phyloP scores from a whole-genome alignment of 768 basidiomycete genomes.

The Mycena haematopus region DNA sequence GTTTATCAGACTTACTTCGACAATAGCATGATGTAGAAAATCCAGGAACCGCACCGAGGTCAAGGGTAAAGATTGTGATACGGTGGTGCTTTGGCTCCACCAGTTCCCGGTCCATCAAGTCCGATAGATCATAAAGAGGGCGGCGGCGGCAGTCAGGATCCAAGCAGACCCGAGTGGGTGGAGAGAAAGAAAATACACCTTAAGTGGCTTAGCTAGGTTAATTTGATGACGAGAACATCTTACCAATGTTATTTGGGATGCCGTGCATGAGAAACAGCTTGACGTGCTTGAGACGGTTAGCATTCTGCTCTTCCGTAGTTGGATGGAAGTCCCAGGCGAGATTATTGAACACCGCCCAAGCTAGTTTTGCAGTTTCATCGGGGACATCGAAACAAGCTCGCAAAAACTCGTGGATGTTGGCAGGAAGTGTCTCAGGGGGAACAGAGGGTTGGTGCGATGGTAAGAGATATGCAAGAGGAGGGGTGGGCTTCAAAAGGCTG shows the following conservation, averaged over 20 bases:
- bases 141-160: neutral
- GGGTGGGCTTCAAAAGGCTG: constrained; percentile 6
- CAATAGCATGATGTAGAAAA: too few species aligned
- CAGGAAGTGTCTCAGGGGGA: neutral
- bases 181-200: neutral
- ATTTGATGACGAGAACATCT: too few species aligned
- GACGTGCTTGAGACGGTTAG: neutral
- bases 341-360: neutral
- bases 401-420: neutral
- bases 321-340: neutral
- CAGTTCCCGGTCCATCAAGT: too few species aligned
- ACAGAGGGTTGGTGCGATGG: neutral
- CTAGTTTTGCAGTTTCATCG: neutral
- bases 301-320: neutral
- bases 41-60: too few species aligned
- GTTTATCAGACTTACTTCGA: too few species aligned
- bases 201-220: neutral
- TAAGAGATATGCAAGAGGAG: neutral
- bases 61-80: too few species aligned
- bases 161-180: neutral
- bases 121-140: neutral
- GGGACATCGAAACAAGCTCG: neutral
- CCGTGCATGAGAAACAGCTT: neutral
- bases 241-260: too few species aligned
- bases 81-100: too few species aligned